These are phyloP conservation scores for Trichoderma atroviride DNA, from an alignment of 2,329 filamentous ascomycete genomes.

Conservation along the genomic window DNA sequence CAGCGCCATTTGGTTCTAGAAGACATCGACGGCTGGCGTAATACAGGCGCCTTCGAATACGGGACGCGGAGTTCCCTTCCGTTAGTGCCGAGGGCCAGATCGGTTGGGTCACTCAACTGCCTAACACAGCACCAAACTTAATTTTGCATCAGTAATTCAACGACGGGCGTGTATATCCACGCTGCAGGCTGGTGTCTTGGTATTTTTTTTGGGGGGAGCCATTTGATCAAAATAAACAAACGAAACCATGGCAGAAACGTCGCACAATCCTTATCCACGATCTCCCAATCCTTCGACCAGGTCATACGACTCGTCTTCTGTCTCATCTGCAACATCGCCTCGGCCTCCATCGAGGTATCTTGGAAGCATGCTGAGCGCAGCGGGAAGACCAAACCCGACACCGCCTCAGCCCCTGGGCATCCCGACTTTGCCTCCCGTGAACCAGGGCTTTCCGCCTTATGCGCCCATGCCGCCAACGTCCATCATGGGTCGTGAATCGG, in stretches of 20 bases:
- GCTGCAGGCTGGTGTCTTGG: neutral
- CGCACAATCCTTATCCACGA: constrained; percentile 61
- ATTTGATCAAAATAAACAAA: constrained; percentile 29
- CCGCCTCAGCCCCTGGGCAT: constrained; percentile 58
- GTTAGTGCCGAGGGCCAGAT: constrained; percentile 21
- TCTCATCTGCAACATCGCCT: constrained; percentile 64
- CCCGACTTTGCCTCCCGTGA: constrained; percentile 53
- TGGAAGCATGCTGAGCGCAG: constrained; percentile 55
- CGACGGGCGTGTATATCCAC: neutral
- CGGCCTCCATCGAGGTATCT: constrained; percentile 57
- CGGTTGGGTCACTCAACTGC: constrained; percentile 22
- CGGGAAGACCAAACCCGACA: constrained; percentile 52
- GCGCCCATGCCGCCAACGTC: constrained; percentile 54
- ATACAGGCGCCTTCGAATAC: constrained; percentile 14
- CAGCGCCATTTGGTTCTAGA: constrained; percentile 6
- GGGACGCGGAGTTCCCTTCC: constrained; percentile 12
- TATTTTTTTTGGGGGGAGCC: neutral
- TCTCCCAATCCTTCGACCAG: constrained; percentile 63
- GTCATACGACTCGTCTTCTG: constrained; percentile 66
- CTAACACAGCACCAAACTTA: constrained; percentile 10
- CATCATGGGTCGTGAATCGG: constrained; percentile 60
- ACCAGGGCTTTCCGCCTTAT: constrained; percentile 55
- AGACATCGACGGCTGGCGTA: constrained; percentile 14
- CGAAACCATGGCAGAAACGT: constrained; percentile 54
- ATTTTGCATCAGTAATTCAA: constrained; percentile 11